Evolutionary conservation across 2,329 filamentous ascomycete genomes (phyloP).

Genomic region (Ustulina deusta): DNA sequence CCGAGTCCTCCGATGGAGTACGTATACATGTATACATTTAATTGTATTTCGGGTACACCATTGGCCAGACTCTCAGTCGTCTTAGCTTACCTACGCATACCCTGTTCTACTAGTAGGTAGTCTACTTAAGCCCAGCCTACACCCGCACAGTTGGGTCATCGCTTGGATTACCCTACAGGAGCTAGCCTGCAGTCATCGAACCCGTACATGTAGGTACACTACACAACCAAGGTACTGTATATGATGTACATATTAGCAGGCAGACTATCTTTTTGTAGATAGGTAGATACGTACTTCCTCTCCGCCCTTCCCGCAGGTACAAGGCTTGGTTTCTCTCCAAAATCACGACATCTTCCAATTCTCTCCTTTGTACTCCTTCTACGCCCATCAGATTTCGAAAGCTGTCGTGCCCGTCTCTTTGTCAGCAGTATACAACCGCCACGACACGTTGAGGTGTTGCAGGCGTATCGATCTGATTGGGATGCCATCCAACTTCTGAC

Average conservation of each 20-base stretch:
- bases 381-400: background rate
- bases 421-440: background rate
- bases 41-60: slow-evolving; percentile 1
- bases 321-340: slow-evolving; percentile 18
- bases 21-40: background rate
- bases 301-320: slow-evolving; percentile 25
- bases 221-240: too few species aligned
- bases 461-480: background rate
- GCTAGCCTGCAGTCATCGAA: background rate
- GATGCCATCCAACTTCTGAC: slow-evolving; percentile 11
- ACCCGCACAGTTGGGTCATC: slow-evolving; percentile 30
- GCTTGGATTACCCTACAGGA: slow-evolving; percentile 6
- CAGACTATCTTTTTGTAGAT: background rate
- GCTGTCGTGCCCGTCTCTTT: background rate
- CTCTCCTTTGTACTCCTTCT: slow-evolving; percentile 16
- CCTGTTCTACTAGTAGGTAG: slow-evolving; percentile 15
- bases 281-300: background rate
- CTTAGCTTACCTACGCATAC: slow-evolving; percentile 14
- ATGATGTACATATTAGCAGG: too few species aligned
- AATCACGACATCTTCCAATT: slow-evolving; percentile 1
- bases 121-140: slow-evolving; percentile 16
- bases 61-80: slow-evolving; percentile 21
- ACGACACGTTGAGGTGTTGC: background rate
- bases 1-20: slow-evolving; percentile 4
- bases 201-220: background rate